Base-by-base conservation (phyloP, 352 stramenopile species). In the Thraustochytrium sp. region DNA sequence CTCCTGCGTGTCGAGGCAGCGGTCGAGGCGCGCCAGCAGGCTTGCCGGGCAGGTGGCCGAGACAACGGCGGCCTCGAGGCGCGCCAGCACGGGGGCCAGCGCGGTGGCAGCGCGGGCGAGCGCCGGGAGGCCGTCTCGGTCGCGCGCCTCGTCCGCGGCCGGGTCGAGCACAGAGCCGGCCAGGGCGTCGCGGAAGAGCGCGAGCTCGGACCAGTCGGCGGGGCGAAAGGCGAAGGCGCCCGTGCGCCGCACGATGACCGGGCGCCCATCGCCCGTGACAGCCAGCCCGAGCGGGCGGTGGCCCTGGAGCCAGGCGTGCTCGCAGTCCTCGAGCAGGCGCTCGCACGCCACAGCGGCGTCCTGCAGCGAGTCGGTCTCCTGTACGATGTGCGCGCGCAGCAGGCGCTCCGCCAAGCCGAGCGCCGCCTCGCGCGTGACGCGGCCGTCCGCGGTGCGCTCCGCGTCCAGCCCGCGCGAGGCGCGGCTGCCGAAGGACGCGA, bases 311-410 rank as follows among this genome's bases (percentile, higher is more conserved):
- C 59, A 72, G 29, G 59, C 59, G 2, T 72, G 59, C n/a, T 72
- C 59, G 59, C 59, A 72, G 59, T 72, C 59, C 5, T 72, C 59
- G 46, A 72, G 42, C 16, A 72, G 59, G 40, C 59, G 59, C 59
- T 72, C 26, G 36, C 59, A 72, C 59, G 46, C 8, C 1, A 72
- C 21, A 55, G 46, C 23, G 34, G 59, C 40, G 34, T 72, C 59
- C 26, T 44, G 9, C 31, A 31, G 46, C 26, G 36, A n/a, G 21
- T 38, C 36, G 26, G 46, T 72, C 26, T 31, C 40, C n/a, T 48
- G 59, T 0, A 72, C 42, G 11, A 72, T 11, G 36, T 26, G 29
- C 3, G 1, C 59, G 34, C 59, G 59, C 4, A 72, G 59, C 36
- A 72, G 21, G 36, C 59, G 59, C 36, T 72, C 59, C 0, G 59